Evolutionary conservation across 2,329 filamentous ascomycete genomes (phyloP), one percentile per base, ranked within the genome.

Genomic region (Fusarium verticillioides): DNA sequence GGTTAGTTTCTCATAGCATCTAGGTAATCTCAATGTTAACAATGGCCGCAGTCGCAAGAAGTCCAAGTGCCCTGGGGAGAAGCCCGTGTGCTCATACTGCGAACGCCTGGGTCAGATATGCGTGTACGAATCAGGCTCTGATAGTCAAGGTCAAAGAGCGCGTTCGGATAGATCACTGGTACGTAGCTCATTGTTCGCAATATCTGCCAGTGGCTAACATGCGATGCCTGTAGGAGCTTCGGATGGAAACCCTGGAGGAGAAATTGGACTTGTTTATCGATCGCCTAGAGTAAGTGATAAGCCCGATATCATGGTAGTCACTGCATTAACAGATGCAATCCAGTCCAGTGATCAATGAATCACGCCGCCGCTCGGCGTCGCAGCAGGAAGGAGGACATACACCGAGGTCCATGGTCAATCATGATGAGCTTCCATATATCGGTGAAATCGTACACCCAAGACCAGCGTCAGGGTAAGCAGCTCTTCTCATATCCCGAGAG

Each of bases 11-110:
- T 19, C 5, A 19, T 7, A 1, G 4, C 15, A 0, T 2, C 2
- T 2, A 16, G 1, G 3, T 5, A 8, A 1, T 2, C 1, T 6
- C 2, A 19, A 9, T 10, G 8, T 36, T 10, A 6, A 37, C 2
- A 23, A 23, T 26, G 5, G 34, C 8, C 9, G 10, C 1, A 59
- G 56, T 5, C 42, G 56, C 5, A 59, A 59, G 5, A 59, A 59
- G 9, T 59, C 56, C 0, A 50, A 59, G 15, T 59, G 56, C 9
- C 42, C 56, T 13, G 56, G 56, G 1, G 56, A 59, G 19, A 59
- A 37, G 56, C 56, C 56, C 9, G 7, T 18, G 1, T 59, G 56
- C 1, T 59, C 56, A 50, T 50, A 59, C 5, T 59, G 56, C 23
- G 56, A 59, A 10, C 56, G 56, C 0, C 42, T 59, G 0, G 42